Conservation (phyloP, 1,284 basidiomycete species). For the Xerocomus nothofagi region DNA sequence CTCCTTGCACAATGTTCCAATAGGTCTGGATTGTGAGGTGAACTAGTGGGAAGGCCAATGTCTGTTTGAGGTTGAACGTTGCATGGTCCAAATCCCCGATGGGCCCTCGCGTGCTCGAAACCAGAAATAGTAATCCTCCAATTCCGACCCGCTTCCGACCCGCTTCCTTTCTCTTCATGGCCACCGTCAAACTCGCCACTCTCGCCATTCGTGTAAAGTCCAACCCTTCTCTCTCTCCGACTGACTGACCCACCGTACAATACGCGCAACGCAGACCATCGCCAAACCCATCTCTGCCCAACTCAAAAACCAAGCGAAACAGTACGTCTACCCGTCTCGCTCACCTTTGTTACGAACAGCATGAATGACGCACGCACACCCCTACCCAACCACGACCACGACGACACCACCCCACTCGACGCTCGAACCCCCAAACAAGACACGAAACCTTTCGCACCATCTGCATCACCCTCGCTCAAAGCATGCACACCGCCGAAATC, state of each 20-base stretch:
- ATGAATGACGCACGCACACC: not conserved
- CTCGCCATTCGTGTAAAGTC: constrained; percentile 63
- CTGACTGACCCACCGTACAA: not conserved
- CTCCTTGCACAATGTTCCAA: too few relatives aligned
- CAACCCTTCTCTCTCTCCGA: too few relatives aligned
- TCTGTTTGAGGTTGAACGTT: too few relatives aligned
- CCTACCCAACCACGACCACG: not conserved
- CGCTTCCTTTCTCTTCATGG: constrained; percentile 55
- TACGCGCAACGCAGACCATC: constrained; percentile 54
- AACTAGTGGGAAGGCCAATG: too few relatives aligned
- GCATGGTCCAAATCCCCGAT: too few relatives aligned
- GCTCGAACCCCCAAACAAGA: constrained; percentile 32
- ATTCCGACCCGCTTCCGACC: too few relatives aligned
- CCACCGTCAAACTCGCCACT: constrained; percentile 66
- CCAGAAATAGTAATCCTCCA: too few relatives aligned
- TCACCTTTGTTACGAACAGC: not conserved
- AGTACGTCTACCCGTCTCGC: constrained; percentile 49
- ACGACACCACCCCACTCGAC: not conserved
- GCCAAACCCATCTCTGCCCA: constrained; percentile 81
- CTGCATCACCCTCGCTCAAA: constrained; percentile 78
- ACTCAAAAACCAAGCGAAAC: constrained; percentile 75
- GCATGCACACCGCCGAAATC: constrained; percentile 79
- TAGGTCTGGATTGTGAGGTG: too few relatives aligned
- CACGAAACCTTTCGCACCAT: constrained; percentile 76
- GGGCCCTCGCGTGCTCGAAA: not conserved